A percentile compares a stretch with the other conserved stretches of the same genome.
phyloP scores from a whole-genome alignment of 2,329 filamentous ascomycete genomes.

The Aspergillus puulaauensis region DNA sequence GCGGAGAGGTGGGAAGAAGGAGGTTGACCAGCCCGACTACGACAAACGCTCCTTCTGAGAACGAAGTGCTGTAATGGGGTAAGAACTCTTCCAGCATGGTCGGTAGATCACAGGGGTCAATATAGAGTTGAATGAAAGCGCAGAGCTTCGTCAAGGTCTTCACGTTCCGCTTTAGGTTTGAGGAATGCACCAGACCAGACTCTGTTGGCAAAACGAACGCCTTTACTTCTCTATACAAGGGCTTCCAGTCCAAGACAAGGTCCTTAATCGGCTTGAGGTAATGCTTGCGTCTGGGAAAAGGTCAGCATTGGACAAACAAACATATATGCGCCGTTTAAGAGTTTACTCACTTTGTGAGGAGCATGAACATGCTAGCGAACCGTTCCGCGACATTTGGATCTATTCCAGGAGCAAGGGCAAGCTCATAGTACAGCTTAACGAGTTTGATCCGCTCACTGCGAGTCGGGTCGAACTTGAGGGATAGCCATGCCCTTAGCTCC shows the following conservation, averaged over 20 bases:
- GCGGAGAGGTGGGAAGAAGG: slow-evolving; percentile 77
- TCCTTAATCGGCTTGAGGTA: slow-evolving; percentile 90
- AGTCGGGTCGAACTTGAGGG: slow-evolving; percentile 95
- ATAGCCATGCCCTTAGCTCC: slow-evolving; percentile 92
- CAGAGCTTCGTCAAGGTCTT: slow-evolving; percentile 83
- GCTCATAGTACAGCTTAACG: slow-evolving; percentile 90
- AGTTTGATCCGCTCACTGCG: slow-evolving; percentile 78
- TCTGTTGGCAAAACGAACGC: slow-evolving; percentile 84
- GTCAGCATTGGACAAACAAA: slow-evolving; percentile 18
- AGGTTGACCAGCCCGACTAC: slow-evolving; percentile 86
- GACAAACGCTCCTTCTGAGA: slow-evolving; percentile 87
- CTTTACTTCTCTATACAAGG: slow-evolving; percentile 90
- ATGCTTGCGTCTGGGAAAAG: slow-evolving; percentile 73
- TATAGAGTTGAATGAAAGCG: slow-evolving; percentile 86
- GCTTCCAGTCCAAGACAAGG: slow-evolving; percentile 87
- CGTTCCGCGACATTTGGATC: slow-evolving; percentile 80
- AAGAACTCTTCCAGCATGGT: slow-evolving; percentile 78
- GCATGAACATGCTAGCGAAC: slow-evolving; percentile 95
- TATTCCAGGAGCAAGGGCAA: slow-evolving; percentile 84
- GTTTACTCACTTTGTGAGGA: slow-evolving; percentile 77
- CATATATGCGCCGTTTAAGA: neutral
- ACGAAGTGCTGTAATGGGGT: slow-evolving; percentile 89
- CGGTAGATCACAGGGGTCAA: slow-evolving; percentile 82
- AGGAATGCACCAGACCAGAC: slow-evolving; percentile 62
- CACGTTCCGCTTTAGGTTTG: slow-evolving; percentile 64